phyloP scores from a whole-genome alignment of 495 filamentous ascomycete genomes.

The Rhypophila decipiens region DNA sequence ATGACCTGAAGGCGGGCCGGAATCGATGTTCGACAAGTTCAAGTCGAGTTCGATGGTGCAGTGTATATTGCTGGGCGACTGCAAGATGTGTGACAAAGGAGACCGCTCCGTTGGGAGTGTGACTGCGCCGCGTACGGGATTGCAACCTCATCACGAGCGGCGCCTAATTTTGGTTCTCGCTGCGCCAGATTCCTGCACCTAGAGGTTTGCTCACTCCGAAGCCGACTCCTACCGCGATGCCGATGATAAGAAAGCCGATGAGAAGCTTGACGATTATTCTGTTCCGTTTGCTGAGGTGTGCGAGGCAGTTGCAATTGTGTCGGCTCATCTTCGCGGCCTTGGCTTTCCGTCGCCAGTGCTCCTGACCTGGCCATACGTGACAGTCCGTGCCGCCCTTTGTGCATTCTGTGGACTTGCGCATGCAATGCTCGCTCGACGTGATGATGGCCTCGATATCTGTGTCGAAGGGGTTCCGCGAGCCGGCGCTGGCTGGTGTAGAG shows the following conservation, averaged over 20 bases:
- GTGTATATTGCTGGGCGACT: too few relatives aligned
- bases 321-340: conserved; percentile 40
- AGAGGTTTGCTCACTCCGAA: conserved; percentile 46
- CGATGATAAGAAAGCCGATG: conserved; percentile 38
- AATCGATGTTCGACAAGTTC: too few relatives aligned
- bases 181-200: conserved; percentile 39
- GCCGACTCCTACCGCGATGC: conserved; percentile 41
- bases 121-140: background rate
- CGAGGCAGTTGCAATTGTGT: conserved; percentile 36
- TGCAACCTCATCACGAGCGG: background rate
- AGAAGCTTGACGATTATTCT: conserved; percentile 37
- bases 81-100: too few relatives aligned
- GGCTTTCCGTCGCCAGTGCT: conserved; percentile 44
- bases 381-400: conserved; percentile 32
- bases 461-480: conserved; percentile 39
- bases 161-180: conserved; percentile 23
- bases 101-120: too few relatives aligned
- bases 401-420: conserved; percentile 26
- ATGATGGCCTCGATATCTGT: conserved; percentile 44
- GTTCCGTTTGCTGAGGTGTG: conserved; percentile 40
- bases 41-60: too few relatives aligned
- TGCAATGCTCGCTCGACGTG: conserved; percentile 20
- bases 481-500: conserved; percentile 30
- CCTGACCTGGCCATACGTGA: conserved; percentile 45
- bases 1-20: too few relatives aligned